Conservation (phyloP, 805 yeast species). For the Saccharomycopsis javanensis region DNA sequence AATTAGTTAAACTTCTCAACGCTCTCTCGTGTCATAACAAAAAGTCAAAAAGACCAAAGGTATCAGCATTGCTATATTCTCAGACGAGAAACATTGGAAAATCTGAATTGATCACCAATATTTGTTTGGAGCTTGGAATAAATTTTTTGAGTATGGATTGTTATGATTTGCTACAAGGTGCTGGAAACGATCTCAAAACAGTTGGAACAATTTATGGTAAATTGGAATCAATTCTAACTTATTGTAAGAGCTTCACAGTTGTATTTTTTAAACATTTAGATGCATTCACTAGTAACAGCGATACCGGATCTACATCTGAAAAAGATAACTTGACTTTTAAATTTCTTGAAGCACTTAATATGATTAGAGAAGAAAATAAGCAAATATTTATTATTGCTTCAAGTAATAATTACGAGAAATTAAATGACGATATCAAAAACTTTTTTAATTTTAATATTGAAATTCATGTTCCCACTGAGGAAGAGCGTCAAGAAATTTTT, state of each 20-base stretch:
- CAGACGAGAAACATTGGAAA: conserved; percentile 74
- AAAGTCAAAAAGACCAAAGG: not conserved
- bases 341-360: conserved; percentile 46
- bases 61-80: conserved; percentile 38
- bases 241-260: conserved; percentile 36
- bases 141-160: conserved; percentile 64
- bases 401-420: conserved; percentile 53
- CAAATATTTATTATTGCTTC: conserved; percentile 54
- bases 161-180: conserved; percentile 39
- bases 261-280: conserved; percentile 67
- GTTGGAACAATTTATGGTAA: conserved; percentile 71
- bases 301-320: conserved; percentile 22
- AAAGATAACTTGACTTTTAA: conserved; percentile 42
- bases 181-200: conserved; percentile 68
- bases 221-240: conserved; percentile 50
- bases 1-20: conserved; percentile 26
- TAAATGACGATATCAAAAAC: conserved; percentile 58
- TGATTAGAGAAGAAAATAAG: conserved; percentile 32
- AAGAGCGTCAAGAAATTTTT: conserved; percentile 61
- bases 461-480: conserved; percentile 68
- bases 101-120: conserved; percentile 45
- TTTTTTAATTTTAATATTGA: conserved; percentile 68
- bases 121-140: conserved; percentile 51
- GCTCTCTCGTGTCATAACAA: not conserved
- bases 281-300: conserved; percentile 52